Conservation (phyloP, 2,329 filamentous ascomycete genomes). For the Microdochium nivale region DNA sequence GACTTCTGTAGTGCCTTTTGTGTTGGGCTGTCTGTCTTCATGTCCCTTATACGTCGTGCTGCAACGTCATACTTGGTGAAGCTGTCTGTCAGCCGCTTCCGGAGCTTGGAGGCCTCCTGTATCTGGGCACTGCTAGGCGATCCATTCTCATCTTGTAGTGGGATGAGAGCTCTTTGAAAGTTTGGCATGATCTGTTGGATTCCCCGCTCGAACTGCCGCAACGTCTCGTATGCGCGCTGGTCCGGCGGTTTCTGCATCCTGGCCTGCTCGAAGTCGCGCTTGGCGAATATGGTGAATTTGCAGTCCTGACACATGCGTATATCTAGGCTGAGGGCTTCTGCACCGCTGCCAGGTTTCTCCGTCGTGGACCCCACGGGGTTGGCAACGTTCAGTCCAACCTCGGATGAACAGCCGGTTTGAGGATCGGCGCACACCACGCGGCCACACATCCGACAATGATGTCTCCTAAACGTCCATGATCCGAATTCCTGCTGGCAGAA, state of each 20-base stretch:
- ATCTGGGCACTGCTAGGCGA: slow-evolving; percentile 58
- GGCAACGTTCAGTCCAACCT: slow-evolving; percentile 72
- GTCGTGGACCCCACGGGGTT: slow-evolving; percentile 34
- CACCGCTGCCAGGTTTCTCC: slow-evolving; percentile 26
- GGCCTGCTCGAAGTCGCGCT: slow-evolving; percentile 69
- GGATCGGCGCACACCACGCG: slow-evolving; percentile 87
- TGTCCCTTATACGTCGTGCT: slow-evolving; percentile 70
- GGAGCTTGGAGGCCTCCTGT: slow-evolving; percentile 77
- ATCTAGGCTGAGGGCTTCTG: slow-evolving; percentile 54
- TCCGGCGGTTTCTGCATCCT: slow-evolving; percentile 61
- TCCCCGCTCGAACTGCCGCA: slow-evolving; percentile 80
- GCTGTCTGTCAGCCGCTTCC: slow-evolving; percentile 81
- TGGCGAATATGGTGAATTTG: slow-evolving; percentile 51
- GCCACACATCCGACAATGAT: slow-evolving; percentile 92
- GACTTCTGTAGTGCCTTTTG: slow-evolving; percentile 72
- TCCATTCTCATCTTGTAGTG: slow-evolving; percentile 51
- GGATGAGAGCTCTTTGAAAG: slow-evolving; percentile 69
- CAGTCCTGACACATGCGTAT: slow-evolving; percentile 91
- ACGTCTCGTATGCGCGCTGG: slow-evolving; percentile 72
- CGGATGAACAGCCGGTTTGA: slow-evolving; percentile 73
- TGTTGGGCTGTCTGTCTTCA: slow-evolving; percentile 62
- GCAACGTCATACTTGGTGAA: slow-evolving; percentile 83
- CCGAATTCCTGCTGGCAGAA: slow-evolving; percentile 96
- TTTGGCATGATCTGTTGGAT: slow-evolving; percentile 74
- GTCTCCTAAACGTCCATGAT: slow-evolving; percentile 82